Evolutionary conservation across 345 rosid species (phyloP).

Genomic region (Anacardium occidentale): DNA sequence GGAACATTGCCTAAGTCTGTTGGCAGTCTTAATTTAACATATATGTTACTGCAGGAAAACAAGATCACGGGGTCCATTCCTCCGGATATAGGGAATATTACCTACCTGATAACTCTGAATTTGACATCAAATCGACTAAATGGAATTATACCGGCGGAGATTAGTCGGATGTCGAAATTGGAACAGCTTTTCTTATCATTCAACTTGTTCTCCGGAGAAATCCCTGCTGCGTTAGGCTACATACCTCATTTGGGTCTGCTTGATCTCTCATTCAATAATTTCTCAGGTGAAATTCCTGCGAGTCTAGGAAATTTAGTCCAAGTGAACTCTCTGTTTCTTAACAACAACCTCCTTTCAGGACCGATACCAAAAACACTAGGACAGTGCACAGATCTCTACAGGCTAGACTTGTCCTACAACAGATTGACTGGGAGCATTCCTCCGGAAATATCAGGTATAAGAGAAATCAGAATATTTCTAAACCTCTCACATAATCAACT

Average conservation of each 20-base stretch:
- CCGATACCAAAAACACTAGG: constrained; percentile 39
- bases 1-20: constrained; percentile 46
- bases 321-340: constrained; percentile 34
- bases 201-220: constrained; percentile 36
- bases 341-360: constrained; percentile 53
- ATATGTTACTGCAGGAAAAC: constrained; percentile 39
- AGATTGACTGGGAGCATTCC: constrained; percentile 47
- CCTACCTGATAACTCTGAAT: constrained; percentile 32
- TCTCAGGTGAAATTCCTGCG: constrained; percentile 45
- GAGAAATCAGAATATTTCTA: constrained; percentile 38
- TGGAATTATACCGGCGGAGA: constrained; percentile 34
- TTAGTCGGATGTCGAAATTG: constrained; percentile 28
- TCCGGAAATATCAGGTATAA: constrained; percentile 30
- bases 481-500: constrained; percentile 48
- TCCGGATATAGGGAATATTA: constrained; percentile 31
- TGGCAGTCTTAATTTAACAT: constrained; percentile 20
- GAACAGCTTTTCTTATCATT: constrained; percentile 41
- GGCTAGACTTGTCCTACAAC: constrained; percentile 46
- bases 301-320: constrained; percentile 33
- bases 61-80: constrained; percentile 45
- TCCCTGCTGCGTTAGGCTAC: constrained; percentile 40
- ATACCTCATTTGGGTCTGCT: constrained; percentile 34
- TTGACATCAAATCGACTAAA: constrained; percentile 39
- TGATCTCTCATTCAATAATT: constrained; percentile 43
- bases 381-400: constrained; percentile 34